Percentiles rank a stretch among this genome's conserved stretches.
These are phyloP conservation scores for Metschnikowia matae DNA, from an alignment of 805 yeast genomes.

Conservation along the genomic window DNA sequence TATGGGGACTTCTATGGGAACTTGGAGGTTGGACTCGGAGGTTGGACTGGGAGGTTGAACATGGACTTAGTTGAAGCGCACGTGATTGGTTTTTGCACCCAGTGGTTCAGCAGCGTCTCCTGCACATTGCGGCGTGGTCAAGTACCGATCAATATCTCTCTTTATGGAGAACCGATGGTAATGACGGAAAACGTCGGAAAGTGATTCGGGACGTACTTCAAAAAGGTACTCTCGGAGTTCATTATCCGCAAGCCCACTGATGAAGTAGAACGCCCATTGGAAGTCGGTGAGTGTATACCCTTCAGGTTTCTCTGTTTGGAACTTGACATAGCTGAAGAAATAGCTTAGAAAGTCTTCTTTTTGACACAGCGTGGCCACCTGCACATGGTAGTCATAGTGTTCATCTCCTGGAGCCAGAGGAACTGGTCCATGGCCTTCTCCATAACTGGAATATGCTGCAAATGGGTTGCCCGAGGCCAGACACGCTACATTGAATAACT, in stretches of 20 bases:
- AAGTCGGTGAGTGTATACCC: neutral
- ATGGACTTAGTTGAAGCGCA: neutral
- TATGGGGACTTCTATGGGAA: too few relatives aligned
- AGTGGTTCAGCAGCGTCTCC: neutral
- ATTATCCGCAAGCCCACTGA: neutral
- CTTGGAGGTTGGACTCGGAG: too few relatives aligned
- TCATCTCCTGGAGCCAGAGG: neutral
- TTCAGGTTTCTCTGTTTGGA: neutral
- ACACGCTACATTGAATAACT: neutral
- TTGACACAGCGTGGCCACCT: constrained; percentile 1
- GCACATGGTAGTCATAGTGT: neutral
- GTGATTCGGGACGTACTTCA: neutral
- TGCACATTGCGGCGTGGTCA: neutral
- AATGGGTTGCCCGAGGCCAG: neutral
- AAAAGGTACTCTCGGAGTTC: neutral
- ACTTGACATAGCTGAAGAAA: neutral
- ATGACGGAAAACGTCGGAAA: neutral
- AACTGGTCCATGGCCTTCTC: neutral
- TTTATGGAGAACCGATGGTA: constrained; percentile 3
- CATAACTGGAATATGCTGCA: neutral
- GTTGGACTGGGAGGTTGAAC: too few relatives aligned
- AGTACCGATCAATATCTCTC: constrained; percentile 2
- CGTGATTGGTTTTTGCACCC: neutral
- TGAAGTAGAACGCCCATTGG: constrained; percentile 3
- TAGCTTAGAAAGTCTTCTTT: constrained; percentile 2